Evolutionary conservation across 2,329 filamentous ascomycete species (phyloP).

Genomic region (Colletotrichum coccodes): DNA sequence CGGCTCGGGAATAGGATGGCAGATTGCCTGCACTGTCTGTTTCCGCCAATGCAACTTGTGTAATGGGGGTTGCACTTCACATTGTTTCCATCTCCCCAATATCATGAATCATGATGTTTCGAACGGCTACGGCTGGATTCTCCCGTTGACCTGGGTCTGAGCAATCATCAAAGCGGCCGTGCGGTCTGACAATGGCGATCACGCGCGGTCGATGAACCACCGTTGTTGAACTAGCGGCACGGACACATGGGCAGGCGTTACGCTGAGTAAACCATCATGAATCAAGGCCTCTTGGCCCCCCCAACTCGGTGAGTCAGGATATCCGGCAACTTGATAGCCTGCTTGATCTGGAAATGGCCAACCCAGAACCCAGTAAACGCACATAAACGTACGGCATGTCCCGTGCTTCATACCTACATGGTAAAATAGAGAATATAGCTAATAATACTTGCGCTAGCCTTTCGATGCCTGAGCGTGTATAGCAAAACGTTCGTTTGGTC

Average conservation of each 20-base stretch:
- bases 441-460: too few relatives aligned
- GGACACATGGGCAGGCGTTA: background rate
- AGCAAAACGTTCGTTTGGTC: background rate
- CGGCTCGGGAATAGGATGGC: background rate
- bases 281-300: background rate
- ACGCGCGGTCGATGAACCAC: background rate
- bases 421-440: too few relatives aligned
- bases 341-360: too few relatives aligned
- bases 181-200: background rate
- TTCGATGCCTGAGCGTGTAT: background rate
- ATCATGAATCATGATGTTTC: too few relatives aligned
- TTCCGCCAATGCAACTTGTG: background rate
- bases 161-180: constrained; percentile 1
- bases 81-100: too few relatives aligned
- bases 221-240: background rate
- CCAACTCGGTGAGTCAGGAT: too few relatives aligned
- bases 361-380: too few relatives aligned
- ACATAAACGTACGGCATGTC: too few relatives aligned
- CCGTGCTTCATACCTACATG: too few relatives aligned
- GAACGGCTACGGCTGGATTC: too few relatives aligned
- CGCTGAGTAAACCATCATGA: background rate
- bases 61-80: too few relatives aligned
- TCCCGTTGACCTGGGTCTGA: background rate
- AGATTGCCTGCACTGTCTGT: background rate
- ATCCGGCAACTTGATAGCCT: too few relatives aligned